Percentiles rank a stretch among this genome's conserved stretches.
phyloP scores from a whole-genome alignment of 192 early-diverging fungal species.

The Coemansia sp. region DNA sequence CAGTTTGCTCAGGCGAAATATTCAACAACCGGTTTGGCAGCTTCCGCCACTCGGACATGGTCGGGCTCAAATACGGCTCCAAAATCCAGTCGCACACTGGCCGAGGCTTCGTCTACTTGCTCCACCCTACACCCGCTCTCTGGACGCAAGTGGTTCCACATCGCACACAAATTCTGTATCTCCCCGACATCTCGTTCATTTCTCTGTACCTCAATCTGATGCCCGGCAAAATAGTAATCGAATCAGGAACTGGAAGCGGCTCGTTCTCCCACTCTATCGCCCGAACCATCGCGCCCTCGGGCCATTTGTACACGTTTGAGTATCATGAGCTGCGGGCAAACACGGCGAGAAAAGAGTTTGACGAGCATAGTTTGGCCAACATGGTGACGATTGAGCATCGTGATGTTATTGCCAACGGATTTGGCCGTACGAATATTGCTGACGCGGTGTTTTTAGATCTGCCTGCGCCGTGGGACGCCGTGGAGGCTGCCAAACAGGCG shows the following conservation, averaged over 20 bases:
- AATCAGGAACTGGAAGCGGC: conserved; percentile 94
- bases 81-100: conserved; percentile 66
- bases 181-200: conserved; percentile 93
- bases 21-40: conserved; percentile 80
- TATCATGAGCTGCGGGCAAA: conserved; percentile 81
- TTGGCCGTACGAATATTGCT: conserved; percentile 69
- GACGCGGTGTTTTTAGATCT: conserved; percentile 95
- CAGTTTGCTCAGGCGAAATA: conserved; percentile 59
- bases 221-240: conserved; percentile 83
- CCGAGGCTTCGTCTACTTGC: conserved; percentile 77
- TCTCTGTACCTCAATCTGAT: conserved; percentile 76
- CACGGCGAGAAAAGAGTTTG: conserved; percentile 73
- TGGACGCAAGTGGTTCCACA: conserved; percentile 94
- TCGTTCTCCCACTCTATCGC: conserved; percentile 97
- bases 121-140: conserved; percentile 92
- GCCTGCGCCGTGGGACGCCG: conserved; percentile 94
- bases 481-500: conserved; percentile 78
- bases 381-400: conserved; percentile 74
- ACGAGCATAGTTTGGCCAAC: conserved; percentile 67
- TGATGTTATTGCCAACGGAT: conserved; percentile 79
- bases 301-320: conserved; percentile 92
- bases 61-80: conserved; percentile 83
- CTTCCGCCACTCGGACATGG: conserved; percentile 79
- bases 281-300: conserved; percentile 80
- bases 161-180: conserved; percentile 94